Evolutionary conservation across 2,329 filamentous ascomycete species (phyloP).

Genomic region (Rhytidhysteron rufulum): DNA sequence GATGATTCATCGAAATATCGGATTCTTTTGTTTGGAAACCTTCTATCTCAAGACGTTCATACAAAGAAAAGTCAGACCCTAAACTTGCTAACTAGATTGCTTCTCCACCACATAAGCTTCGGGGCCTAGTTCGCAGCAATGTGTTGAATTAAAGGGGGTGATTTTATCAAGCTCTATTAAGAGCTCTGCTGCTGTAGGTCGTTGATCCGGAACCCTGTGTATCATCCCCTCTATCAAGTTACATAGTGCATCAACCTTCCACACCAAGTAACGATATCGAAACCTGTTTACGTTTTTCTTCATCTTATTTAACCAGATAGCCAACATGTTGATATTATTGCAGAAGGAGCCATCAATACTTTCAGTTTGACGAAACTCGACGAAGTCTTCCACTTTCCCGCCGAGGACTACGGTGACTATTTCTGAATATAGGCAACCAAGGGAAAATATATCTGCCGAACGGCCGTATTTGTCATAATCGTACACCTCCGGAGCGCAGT

Average conservation of each 20-base stretch:
- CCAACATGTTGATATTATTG: neutral
- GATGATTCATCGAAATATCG: too few relatives aligned
- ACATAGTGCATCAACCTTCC: neutral
- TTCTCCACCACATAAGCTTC: neutral
- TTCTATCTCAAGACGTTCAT: too few relatives aligned
- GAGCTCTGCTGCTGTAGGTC: neutral
- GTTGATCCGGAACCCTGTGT: neutral
- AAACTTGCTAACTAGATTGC: too few relatives aligned
- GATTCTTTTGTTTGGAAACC: too few relatives aligned
- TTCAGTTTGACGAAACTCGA: conserved; percentile 3
- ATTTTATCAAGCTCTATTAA: neutral
- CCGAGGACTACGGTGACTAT: conserved; percentile 8
- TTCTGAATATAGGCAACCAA: conserved; percentile 16
- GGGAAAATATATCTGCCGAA: conserved; percentile 15
- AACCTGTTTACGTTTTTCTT: neutral
- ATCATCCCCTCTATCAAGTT: neutral
- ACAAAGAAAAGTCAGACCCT: too few relatives aligned
- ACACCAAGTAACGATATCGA: neutral
- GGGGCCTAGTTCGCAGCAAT: neutral
- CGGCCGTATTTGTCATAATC: conserved; percentile 9
- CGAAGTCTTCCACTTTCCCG: conserved; percentile 4
- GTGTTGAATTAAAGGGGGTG: neutral
- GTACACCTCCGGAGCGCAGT: conserved; percentile 16
- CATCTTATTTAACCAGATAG: neutral
- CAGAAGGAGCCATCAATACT: neutral